Conservation (phyloP, 2,329 filamentous ascomycete species). For the Aaosphaeria pasadenensis region DNA sequence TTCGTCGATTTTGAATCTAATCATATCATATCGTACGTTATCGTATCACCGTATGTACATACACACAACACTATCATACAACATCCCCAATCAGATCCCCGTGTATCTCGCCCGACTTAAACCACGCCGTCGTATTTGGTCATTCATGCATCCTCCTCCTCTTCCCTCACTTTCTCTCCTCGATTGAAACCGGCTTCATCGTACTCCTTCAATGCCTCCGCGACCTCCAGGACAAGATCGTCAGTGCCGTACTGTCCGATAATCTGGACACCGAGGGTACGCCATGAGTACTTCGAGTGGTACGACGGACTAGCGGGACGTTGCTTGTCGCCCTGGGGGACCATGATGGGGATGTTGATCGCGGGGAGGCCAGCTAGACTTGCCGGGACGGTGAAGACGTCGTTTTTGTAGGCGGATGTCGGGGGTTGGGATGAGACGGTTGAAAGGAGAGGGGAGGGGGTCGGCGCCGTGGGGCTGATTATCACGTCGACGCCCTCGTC, state of each 20-base stretch:
- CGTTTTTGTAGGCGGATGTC: conserved; percentile 83
- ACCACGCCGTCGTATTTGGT: not conserved
- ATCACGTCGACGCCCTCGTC: conserved; percentile 77
- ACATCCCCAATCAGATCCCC: no score
- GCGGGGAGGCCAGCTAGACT: conserved; percentile 89
- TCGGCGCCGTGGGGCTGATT: conserved; percentile 82
- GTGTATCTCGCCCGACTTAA: no score
- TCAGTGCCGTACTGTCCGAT: conserved; percentile 83
- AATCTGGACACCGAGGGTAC: conserved; percentile 65
- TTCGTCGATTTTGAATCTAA: no score
- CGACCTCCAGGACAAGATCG: conserved; percentile 55
- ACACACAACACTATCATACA: no score
- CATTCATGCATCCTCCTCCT: not conserved
- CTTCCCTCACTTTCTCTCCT: not conserved
- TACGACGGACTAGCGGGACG: no score
- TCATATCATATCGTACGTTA: no score
- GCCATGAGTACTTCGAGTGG: no score
- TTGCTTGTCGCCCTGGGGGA: not conserved
- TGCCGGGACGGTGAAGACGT: conserved; percentile 93
- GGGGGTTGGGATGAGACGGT: conserved; percentile 54
- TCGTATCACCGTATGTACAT: no score
- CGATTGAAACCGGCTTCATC: not conserved
- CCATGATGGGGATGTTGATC: conserved; percentile 72
- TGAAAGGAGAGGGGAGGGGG: conserved; percentile 63
- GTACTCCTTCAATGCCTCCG: not conserved